These are phyloP conservation scores for Raphanus raphanistrum DNA, from an alignment of 345 rosid genomes.

Conservation along the genomic window DNA sequence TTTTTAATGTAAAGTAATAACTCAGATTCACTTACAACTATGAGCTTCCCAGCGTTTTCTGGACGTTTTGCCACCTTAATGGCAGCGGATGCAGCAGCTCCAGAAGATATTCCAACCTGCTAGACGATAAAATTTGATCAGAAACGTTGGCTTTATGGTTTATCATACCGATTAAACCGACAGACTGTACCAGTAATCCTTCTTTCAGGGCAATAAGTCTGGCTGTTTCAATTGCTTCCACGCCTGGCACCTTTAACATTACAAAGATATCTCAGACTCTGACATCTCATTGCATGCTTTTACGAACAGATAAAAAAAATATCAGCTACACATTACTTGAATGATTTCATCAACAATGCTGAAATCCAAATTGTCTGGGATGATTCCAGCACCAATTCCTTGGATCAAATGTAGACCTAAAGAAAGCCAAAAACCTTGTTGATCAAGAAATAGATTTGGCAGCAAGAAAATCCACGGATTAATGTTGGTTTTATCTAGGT, in stretches of 20 bases:
- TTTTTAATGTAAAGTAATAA: neutral
- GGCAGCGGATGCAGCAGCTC: conserved; percentile 75
- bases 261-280: neutral
- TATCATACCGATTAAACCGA: neutral
- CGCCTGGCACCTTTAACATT: conserved; percentile 42
- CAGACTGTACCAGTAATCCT: conserved; percentile 52
- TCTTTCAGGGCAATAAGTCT: conserved; percentile 56
- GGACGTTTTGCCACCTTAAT: conserved; percentile 60
- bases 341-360: conserved; percentile 43
- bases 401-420: conserved; percentile 49
- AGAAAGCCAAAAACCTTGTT: neutral
- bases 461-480: no score
- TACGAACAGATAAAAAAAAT: neutral
- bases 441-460: neutral
- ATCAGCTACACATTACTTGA: conserved; percentile 38
- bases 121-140: neutral
- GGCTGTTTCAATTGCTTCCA: conserved; percentile 59
- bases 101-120: conserved; percentile 71
- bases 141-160: neutral
- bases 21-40: conserved; percentile 48
- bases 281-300: neutral
- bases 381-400: conserved; percentile 49
- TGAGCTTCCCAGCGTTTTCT: conserved; percentile 68
- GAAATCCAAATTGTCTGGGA: conserved; percentile 44
- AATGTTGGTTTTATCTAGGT: neutral